These are phyloP conservation scores for Coniella vitis DNA, from an alignment of 2,329 filamentous ascomycete species.

Conservation along the genomic window DNA sequence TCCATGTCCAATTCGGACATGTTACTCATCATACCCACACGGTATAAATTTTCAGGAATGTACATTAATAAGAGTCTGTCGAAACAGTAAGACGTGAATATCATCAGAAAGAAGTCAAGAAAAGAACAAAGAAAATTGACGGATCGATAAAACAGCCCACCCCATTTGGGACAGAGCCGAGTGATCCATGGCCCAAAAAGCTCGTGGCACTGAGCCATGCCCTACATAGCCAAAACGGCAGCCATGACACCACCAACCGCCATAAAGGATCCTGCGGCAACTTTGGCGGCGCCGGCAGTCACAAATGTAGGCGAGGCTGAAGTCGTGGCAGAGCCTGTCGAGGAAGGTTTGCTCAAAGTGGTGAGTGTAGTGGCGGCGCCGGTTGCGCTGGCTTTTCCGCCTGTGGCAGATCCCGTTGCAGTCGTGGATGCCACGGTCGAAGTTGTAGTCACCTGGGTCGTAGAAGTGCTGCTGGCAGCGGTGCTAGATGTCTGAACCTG, in stretches of 20 bases:
- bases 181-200: no score
- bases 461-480: constrained; percentile 23
- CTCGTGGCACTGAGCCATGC: not conserved
- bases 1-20: no score
- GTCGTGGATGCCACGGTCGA: constrained; percentile 8
- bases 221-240: constrained; percentile 36
- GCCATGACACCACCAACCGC: constrained; percentile 34
- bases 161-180: no score
- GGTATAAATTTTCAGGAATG: no score
- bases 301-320: constrained; percentile 5
- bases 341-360: constrained; percentile 8
- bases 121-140: no score
- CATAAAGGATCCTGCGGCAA: constrained; percentile 32
- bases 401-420: constrained; percentile 7
- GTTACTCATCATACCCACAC: no score
- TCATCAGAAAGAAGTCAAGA: no score
- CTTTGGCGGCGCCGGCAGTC: constrained; percentile 23
- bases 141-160: no score
- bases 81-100: no score
- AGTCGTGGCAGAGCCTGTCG: constrained; percentile 5
- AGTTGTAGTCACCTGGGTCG: constrained; percentile 22
- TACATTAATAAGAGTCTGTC: no score
- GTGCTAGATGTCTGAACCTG: not conserved
- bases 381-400: constrained; percentile 21
- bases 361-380: constrained; percentile 17